These are phyloP conservation scores for Austroboletus niveus DNA, from an alignment of 1,284 basidiomycete genomes.

Conservation along the genomic window DNA sequence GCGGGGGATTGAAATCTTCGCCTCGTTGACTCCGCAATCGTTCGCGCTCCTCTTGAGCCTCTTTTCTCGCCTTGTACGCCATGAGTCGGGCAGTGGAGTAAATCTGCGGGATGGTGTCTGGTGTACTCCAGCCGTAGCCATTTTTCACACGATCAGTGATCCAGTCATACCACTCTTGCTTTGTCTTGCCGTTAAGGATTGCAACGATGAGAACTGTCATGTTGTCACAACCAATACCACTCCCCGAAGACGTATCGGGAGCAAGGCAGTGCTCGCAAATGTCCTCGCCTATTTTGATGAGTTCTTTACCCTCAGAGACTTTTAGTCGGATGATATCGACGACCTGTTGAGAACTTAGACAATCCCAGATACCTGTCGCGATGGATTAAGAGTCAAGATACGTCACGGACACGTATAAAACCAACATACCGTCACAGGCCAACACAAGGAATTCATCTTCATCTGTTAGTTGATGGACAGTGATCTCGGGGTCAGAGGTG, in stretches of 20 bases:
- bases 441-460: slow-evolving; percentile 97
- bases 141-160: slow-evolving; percentile 81
- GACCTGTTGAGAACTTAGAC: slow-evolving; percentile 90
- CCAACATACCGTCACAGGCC: slow-evolving; percentile 86
- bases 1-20: slow-evolving; percentile 22
- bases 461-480: slow-evolving; percentile 72
- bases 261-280: slow-evolving; percentile 95
- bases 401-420: background rate
- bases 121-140: slow-evolving; percentile 72
- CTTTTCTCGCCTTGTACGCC: slow-evolving; percentile 56
- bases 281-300: slow-evolving; percentile 83
- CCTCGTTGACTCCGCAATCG: slow-evolving; percentile 45
- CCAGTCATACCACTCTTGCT: slow-evolving; percentile 94
- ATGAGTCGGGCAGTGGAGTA: slow-evolving; percentile 61
- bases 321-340: slow-evolving; percentile 87
- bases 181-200: slow-evolving; percentile 81
- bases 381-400: slow-evolving; percentile 9
- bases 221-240: slow-evolving; percentile 97
- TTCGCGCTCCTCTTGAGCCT: slow-evolving; percentile 54
- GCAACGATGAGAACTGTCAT: slow-evolving; percentile 97
- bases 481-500: slow-evolving; percentile 93
- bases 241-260: slow-evolving; percentile 87
- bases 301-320: slow-evolving; percentile 78
- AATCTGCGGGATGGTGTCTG: slow-evolving; percentile 62
- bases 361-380: slow-evolving; percentile 93